A percentile compares a stretch with the other conserved stretches of the same genome.
Conservation (phyloP, 306 rosid species). For the Psophocarpus tetragonolobus region DNA sequence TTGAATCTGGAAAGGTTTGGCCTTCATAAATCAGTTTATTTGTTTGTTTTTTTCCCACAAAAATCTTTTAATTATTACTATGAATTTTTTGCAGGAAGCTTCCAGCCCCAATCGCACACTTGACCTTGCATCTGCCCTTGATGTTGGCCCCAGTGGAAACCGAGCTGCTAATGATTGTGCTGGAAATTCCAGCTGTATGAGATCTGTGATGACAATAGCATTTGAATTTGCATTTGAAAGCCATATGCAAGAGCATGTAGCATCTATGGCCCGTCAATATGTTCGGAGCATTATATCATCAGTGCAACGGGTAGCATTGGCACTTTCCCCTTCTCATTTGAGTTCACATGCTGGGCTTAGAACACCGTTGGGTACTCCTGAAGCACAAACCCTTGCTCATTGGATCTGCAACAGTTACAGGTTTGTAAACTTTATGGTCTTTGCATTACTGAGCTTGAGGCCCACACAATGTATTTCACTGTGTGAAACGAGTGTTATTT, state of each 20-base stretch:
- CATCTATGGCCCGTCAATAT: slow-evolving; percentile 96
- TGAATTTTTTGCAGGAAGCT: slow-evolving; percentile 62
- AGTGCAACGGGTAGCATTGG: slow-evolving; percentile 96
- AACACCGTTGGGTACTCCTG: slow-evolving; percentile 90
- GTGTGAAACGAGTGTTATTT: background rate
- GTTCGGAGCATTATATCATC: slow-evolving; percentile 98
- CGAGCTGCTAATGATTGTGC: slow-evolving; percentile 64
- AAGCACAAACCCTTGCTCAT: slow-evolving; percentile 96
- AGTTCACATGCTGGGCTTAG: slow-evolving; percentile 89
- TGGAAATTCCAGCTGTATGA: slow-evolving; percentile 69
- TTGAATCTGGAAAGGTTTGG: slow-evolving; percentile 96
- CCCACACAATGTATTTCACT: too few species aligned
- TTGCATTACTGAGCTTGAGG: background rate
- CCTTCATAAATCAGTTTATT: background rate
- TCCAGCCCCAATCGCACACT: slow-evolving; percentile 98
- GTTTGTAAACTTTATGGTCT: slow-evolving; percentile 44
- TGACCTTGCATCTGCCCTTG: slow-evolving; percentile 97
- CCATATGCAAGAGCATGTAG: slow-evolving; percentile 98
- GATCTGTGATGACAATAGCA: slow-evolving; percentile 99
- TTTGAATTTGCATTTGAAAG: slow-evolving; percentile 98
- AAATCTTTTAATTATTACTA: background rate
- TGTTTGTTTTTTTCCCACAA: background rate
- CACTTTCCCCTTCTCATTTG: slow-evolving; percentile 92
- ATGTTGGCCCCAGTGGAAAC: slow-evolving; percentile 82
- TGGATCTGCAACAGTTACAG: slow-evolving; percentile 98